phyloP scores from a whole-genome alignment of 305 asterid species.

The Withania somnifera region DNA sequence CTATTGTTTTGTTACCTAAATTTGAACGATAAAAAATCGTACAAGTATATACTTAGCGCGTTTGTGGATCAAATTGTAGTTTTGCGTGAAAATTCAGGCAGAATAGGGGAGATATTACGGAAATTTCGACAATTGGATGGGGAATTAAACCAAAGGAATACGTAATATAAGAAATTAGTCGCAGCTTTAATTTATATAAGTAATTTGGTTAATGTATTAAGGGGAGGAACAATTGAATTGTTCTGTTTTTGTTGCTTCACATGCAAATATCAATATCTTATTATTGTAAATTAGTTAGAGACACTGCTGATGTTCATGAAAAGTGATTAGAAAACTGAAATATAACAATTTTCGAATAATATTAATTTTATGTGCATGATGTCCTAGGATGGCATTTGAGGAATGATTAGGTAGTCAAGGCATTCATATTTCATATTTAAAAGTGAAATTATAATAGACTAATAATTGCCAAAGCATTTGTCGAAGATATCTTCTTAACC shows the following conservation, averaged over 20 bases:
- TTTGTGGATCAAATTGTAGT: constrained; percentile 51
- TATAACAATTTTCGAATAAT: no score
- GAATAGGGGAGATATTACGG: constrained; percentile 17
- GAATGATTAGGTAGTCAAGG: no score
- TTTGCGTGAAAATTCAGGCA: constrained; percentile 29
- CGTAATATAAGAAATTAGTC: neutral
- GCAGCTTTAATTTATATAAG: neutral
- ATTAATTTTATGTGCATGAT: no score
- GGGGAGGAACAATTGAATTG: neutral
- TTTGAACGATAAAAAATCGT: constrained; percentile 50
- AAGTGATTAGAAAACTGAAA: no score
- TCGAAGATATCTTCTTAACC: no score
- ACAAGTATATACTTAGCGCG: constrained; percentile 50
- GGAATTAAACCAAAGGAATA: neutral
- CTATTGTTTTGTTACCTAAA: constrained; percentile 63
- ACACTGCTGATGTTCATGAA: no score
- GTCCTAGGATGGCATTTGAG: no score
- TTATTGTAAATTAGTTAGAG: neutral
- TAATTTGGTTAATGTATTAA: neutral
- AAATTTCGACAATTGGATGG: neutral
- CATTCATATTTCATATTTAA: no score
- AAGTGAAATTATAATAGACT: no score
- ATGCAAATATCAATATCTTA: neutral
- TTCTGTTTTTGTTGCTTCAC: neutral
- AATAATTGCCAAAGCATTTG: no score